A percentile compares a stretch with the other conserved stretches of the same genome.
These are phyloP conservation scores for Dillenia turbinata DNA, from an alignment of 164 flowering plant species.

Conservation along the genomic window DNA sequence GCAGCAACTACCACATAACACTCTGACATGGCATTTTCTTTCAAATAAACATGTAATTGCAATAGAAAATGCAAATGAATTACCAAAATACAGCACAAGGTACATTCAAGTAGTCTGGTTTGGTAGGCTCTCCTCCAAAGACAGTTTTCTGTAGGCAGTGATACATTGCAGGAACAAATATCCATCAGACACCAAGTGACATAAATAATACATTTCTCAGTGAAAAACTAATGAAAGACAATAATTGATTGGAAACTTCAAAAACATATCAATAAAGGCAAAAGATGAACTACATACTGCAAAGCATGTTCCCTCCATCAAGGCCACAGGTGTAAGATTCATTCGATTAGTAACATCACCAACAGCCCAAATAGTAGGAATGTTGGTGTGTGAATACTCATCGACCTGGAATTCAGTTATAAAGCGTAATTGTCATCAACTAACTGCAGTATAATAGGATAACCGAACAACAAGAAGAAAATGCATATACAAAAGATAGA, in stretches of 20 bases:
- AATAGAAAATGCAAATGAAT: conserved; percentile 4
- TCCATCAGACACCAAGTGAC: no score
- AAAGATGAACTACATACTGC: conserved; percentile 19
- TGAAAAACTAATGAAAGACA: no score
- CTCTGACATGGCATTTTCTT: background rate
- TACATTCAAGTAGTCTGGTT: conserved; percentile 68
- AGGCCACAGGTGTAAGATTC: conserved; percentile 88
- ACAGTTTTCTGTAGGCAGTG: conserved; percentile 66
- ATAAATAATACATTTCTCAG: no score
- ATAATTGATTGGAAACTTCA: no score
- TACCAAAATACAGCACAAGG: conserved; percentile 96
- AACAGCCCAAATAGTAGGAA: conserved; percentile 95
- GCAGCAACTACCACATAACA: background rate
- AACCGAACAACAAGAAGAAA: no score
- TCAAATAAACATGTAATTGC: background rate
- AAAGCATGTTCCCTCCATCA: conserved; percentile 72
- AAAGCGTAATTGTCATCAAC: no score
- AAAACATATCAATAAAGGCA: background rate
- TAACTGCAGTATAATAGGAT: no score
- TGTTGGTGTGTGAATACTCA: conserved; percentile 71
- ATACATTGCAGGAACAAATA: no score
- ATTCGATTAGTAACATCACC: conserved; percentile 94
- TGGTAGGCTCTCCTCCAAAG: conserved; percentile 65
- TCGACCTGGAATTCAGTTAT: conserved; percentile 54
- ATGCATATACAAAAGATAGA: no score